These are phyloP conservation scores for Bolboschoenoplectus hybrid DNA, from an alignment of 202 grass and related monocot genomes.

Conservation along the genomic window DNA sequence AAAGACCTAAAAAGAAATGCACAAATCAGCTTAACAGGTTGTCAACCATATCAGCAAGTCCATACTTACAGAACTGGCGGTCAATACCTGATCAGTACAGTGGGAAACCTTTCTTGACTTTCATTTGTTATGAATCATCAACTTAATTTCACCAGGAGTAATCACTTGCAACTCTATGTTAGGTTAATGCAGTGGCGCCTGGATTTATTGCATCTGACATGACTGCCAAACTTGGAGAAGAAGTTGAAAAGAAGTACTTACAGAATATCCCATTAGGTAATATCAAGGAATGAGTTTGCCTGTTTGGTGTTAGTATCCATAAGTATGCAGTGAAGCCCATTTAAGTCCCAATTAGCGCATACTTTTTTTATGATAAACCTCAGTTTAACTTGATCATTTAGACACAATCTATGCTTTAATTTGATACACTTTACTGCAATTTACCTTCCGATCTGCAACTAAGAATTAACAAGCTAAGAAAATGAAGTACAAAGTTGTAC, in stretches of 20 bases:
- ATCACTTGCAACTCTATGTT: constrained; percentile 12
- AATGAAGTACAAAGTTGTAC: not conserved
- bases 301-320: constrained; percentile 12
- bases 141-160: not conserved
- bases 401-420: not conserved
- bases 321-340: not conserved
- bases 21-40: not conserved
- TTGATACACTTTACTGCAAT: not conserved
- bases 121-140: not conserved
- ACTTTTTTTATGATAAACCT: not conserved
- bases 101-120: not conserved
- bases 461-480: not conserved
- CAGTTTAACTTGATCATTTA: not conserved
- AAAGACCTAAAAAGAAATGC: not conserved
- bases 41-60: not conserved
- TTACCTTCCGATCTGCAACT: not conserved
- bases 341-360: constrained; percentile 1
- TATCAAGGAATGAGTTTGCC: constrained; percentile 15
- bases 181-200: constrained; percentile 98
- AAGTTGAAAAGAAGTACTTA: constrained; percentile 84
- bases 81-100: not conserved
- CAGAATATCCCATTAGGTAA: constrained; percentile 83
- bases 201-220: constrained; percentile 97
- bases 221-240: constrained; percentile 83
- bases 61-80: constrained; percentile 2